Base-by-base conservation (phyloP, 2,329 filamentous ascomycete genomes). In the Microsporum audouinii region DNA sequence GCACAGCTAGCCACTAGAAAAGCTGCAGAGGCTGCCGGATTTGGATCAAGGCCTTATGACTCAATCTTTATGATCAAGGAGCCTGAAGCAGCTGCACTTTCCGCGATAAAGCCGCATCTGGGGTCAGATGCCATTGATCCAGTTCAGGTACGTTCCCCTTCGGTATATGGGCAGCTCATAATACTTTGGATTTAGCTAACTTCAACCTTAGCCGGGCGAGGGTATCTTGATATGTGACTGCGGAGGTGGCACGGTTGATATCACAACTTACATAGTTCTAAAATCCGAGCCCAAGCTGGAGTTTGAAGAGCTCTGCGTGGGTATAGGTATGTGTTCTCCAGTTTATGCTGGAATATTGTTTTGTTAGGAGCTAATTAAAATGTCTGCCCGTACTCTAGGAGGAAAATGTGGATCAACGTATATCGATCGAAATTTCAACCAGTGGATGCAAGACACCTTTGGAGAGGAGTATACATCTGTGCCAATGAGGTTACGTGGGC, bases 371-470 rank as follows among this genome's bases (percentile, higher is more conserved):
- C 38, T 55, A 55, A 55, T 38, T 7, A 23, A n/a, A 14, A 1
- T 12, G 14, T 14, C 2, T 56, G 14, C 31, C 36, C 6, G 8
- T 6, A 57, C 36, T 41, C 5, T 33, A 68, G 70, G 71, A 29
- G 71, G 63, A 12, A 75, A 74, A 63, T 70, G 68, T 56, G 72
- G 72, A 0, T 70, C 67, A 0, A 74, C 71, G 2, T 65, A 63
- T 7, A 68, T 76, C n/a, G 73, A 76, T 59, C 66, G 72, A 0
- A 65, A 69, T n/a, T 71, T 75, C 58, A 67, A 73, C 55, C 58
- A 65, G 12, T 67, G 67, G 59, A 70, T 74, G 68, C 59, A 62
- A 5, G 33, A 64, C 5, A 66, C 58, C 2, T 75, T 73, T 60
- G 71, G 71, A 0, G 34, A 57, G 2, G 66, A 66, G 0, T 76